These are phyloP conservation scores for Centrapalus pauciflorus DNA, from an alignment of 129 eudicot species.

Conservation along the genomic window DNA sequence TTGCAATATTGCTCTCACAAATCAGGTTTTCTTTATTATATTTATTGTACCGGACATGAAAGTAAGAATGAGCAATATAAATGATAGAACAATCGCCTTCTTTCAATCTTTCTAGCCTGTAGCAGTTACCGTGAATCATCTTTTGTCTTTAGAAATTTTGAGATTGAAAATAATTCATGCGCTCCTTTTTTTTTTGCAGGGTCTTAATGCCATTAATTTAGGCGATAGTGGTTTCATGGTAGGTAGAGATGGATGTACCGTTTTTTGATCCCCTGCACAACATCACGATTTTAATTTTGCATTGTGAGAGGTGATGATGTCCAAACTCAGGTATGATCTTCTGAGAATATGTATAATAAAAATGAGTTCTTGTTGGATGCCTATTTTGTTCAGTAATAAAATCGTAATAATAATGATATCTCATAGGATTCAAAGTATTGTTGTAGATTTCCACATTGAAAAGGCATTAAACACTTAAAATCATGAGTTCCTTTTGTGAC, in stretches of 20 bases:
- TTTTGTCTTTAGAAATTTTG: neutral
- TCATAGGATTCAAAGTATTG: too few species aligned
- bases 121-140: neutral
- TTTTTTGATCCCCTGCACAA: slow-evolving; percentile 83
- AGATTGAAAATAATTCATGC: neutral
- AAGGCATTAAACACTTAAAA: too few species aligned
- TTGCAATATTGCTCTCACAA: slow-evolving; percentile 44
- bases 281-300: slow-evolving; percentile 92
- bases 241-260: slow-evolving; percentile 83
- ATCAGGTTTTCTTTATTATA: slow-evolving; percentile 52
- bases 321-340: too few species aligned
- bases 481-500: too few species aligned
- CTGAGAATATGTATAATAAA: too few species aligned
- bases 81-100: neutral
- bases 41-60: neutral
- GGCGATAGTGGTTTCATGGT: slow-evolving; percentile 97
- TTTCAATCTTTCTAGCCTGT: too few species aligned
- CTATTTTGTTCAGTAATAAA: too few species aligned
- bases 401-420: too few species aligned
- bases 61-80: neutral
- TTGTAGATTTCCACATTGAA: too few species aligned
- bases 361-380: too few species aligned
- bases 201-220: slow-evolving; percentile 80
- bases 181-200: slow-evolving; percentile 46
- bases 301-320: too few species aligned